Percentiles rank a stretch among this genome's conserved stretches.
Evolutionary conservation across 768 basidiomycete genomes (phyloP).

Genomic region (Naematelia aurantialba): DNA sequence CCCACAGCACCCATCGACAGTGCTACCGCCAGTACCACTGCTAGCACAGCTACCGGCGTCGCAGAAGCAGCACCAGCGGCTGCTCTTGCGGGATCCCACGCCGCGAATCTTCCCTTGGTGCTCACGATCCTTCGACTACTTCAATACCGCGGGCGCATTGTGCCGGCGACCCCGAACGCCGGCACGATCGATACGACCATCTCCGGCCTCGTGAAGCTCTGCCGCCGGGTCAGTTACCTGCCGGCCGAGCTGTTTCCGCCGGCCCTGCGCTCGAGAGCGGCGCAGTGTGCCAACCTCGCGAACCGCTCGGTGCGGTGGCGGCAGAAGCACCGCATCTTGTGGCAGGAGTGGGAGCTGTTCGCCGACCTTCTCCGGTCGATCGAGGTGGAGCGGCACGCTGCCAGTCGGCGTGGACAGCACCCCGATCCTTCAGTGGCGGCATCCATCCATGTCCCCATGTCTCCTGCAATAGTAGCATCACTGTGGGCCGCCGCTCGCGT

Average conservation of each 20-base stretch:
- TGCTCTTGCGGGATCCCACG: too few species aligned
- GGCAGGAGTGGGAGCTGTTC: neutral
- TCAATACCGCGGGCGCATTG: neutral
- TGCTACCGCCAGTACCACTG: too few species aligned
- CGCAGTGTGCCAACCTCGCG: neutral
- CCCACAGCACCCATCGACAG: too few species aligned
- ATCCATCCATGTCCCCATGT: too few species aligned
- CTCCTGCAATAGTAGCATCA: too few species aligned
- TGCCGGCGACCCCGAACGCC: neutral
- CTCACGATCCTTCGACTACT: neutral
- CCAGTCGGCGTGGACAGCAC: too few species aligned
- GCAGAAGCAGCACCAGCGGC: too few species aligned
- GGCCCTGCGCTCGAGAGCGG: neutral
- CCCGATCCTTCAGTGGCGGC: too few species aligned
- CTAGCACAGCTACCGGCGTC: too few species aligned
- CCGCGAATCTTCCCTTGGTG: too few species aligned
- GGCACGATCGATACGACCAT: neutral
- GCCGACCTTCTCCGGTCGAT: neutral
- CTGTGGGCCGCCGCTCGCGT: too few species aligned
- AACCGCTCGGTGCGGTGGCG: neutral
- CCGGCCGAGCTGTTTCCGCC: neutral
- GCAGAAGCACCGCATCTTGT: neutral
- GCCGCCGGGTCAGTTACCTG: neutral
- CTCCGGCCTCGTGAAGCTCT: neutral
- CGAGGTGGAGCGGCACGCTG: neutral